Conservation (phyloP, 371 early-diverging fungal genomes). For the Catenaria anguillulae region DNA sequence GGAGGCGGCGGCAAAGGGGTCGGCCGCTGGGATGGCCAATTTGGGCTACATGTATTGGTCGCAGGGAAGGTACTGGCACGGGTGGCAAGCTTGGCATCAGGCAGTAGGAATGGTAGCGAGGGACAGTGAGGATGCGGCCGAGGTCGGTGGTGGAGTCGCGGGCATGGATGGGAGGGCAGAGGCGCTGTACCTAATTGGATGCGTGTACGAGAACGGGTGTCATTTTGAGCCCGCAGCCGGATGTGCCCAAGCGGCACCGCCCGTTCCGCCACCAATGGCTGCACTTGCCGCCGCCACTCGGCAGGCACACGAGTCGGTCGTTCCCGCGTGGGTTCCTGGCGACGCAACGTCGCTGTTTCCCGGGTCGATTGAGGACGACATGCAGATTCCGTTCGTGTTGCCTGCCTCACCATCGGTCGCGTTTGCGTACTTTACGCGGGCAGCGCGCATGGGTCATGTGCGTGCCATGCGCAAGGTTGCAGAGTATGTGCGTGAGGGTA, state of each 20-base stretch:
- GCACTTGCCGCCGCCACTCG: too few species aligned
- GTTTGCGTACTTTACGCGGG: background rate
- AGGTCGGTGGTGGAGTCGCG: too few species aligned
- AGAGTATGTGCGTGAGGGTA: background rate
- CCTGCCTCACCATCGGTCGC: background rate
- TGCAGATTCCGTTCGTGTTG: background rate
- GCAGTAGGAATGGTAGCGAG: background rate
- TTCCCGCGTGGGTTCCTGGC: too few species aligned
- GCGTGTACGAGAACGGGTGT: background rate
- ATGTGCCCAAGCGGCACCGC: background rate
- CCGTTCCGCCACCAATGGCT: background rate
- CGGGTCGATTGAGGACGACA: background rate
- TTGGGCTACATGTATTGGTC: background rate
- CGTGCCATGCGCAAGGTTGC: background rate
- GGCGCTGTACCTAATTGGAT: background rate
- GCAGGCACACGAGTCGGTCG: background rate
- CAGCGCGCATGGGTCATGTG: background rate
- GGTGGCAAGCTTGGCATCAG: background rate
- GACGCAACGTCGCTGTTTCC: background rate
- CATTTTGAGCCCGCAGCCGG: too few species aligned
- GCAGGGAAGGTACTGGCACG: background rate
- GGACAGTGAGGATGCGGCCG: too few species aligned
- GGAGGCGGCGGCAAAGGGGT: background rate
- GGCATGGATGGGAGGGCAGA: background rate
- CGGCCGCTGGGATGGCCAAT: background rate